phyloP scores from a whole-genome alignment of 805 yeast species.

The Suhomyces sp. region DNA sequence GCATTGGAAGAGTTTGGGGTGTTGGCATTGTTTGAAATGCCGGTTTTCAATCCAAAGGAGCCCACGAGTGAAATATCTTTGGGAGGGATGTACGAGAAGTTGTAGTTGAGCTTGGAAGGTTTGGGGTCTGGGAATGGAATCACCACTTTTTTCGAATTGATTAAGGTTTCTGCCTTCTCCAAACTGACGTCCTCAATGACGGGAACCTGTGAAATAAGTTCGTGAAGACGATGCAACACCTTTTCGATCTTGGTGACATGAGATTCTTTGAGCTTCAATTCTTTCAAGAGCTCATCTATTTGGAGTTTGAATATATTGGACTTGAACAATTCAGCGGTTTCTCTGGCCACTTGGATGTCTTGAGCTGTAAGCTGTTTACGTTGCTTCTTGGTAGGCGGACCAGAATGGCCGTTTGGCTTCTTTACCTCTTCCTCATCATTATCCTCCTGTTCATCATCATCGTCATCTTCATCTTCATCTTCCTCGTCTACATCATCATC shows the following conservation, averaged over 20 bases:
- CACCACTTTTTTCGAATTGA: conserved; percentile 50
- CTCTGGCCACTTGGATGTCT: conserved; percentile 88
- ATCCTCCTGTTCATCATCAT: conserved; percentile 22
- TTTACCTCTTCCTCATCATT: conserved; percentile 12
- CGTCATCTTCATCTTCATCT: conserved; percentile 22
- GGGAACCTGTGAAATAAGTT: conserved; percentile 63
- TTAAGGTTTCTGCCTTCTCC: conserved; percentile 55
- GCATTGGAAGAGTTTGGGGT: conserved; percentile 46
- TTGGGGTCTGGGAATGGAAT: conserved; percentile 92
- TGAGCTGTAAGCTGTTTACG: conserved; percentile 56
- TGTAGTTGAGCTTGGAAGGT: conserved; percentile 70
- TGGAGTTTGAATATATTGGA: conserved; percentile 94
- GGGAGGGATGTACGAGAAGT: conserved; percentile 68
- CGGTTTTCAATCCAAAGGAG: conserved; percentile 83
- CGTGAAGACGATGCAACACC: conserved; percentile 71
- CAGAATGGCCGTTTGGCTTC: conserved; percentile 9
- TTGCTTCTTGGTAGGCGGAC: conserved; percentile 33
- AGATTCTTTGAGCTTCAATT: conserved; percentile 69
- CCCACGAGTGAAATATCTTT: conserved; percentile 78
- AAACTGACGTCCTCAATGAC: conserved; percentile 50
- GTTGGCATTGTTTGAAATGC: conserved; percentile 35
- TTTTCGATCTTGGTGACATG: conserved; percentile 67
- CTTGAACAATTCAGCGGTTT: conserved; percentile 90
- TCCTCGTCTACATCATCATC: neutral
- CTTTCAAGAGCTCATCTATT: conserved; percentile 85